phyloP scores from a whole-genome alignment of 108 stramenopile genomes.

The Discostella stelligeroides region DNA sequence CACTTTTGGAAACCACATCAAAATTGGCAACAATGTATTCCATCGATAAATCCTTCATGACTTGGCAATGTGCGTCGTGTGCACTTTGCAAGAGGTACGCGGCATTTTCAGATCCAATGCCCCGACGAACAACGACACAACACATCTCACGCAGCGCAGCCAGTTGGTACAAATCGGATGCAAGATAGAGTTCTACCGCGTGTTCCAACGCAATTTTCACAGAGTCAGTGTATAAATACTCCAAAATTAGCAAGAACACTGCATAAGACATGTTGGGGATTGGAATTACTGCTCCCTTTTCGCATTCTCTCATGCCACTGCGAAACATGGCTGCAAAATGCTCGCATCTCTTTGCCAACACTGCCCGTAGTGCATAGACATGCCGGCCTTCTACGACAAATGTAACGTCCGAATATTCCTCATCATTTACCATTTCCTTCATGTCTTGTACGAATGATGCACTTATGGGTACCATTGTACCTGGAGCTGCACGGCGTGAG shows the following conservation, averaged over 20 bases:
- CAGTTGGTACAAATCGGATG: constrained; percentile 91
- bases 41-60: constrained; percentile 89
- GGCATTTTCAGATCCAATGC: constrained; percentile 85
- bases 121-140: constrained; percentile 84
- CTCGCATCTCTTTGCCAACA: constrained; percentile 90
- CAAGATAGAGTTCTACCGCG: constrained; percentile 92
- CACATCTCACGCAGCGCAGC: constrained; percentile 94
- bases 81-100: constrained; percentile 88
- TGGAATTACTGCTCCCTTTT: constrained; percentile 60
- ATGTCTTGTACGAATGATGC: constrained; percentile 78
- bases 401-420: constrained; percentile 91
- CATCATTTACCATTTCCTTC: constrained; percentile 88
- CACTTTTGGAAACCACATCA: constrained; percentile 93
- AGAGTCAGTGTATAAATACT: constrained; percentile 95
- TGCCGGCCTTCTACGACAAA: constrained; percentile 90
- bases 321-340: constrained; percentile 97
- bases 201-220: constrained; percentile 87
- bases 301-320: constrained; percentile 89
- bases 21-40: constrained; percentile 92
- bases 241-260: constrained; percentile 90
- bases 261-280: constrained; percentile 70
- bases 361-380: constrained; percentile 88
- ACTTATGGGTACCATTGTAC: constrained; percentile 72
- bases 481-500: constrained; percentile 46
- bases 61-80: constrained; percentile 88